These are phyloP conservation scores for Zymoseptoria brevis DNA, from an alignment of 2,329 filamentous ascomycete genomes.

Conservation along the genomic window DNA sequence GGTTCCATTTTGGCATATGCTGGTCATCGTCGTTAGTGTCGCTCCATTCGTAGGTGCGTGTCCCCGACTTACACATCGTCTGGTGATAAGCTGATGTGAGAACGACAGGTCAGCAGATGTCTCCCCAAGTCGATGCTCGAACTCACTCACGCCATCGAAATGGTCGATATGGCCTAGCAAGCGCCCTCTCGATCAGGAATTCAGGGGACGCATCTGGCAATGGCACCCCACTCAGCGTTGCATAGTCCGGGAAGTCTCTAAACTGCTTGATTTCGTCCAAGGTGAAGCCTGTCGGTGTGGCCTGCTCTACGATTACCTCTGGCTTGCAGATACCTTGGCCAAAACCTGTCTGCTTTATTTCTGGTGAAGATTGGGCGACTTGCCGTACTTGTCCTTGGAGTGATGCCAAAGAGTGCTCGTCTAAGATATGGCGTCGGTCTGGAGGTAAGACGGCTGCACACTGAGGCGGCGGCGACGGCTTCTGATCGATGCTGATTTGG, in stretches of 20 bases:
- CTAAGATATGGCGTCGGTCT: conserved; percentile 41
- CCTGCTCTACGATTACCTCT: conserved; percentile 11
- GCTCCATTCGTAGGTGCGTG: not conserved
- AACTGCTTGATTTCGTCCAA: conserved; percentile 60
- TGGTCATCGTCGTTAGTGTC: conserved; percentile 31
- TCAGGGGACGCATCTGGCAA: conserved; percentile 54
- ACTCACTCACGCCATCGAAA: conserved; percentile 54
- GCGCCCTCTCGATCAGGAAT: conserved; percentile 62
- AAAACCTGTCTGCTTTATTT: conserved; percentile 18
- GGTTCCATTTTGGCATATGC: conserved; percentile 69
- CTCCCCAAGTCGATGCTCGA: conserved; percentile 73
- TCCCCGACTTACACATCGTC: conserved; percentile 66
- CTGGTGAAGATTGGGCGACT: conserved; percentile 17
- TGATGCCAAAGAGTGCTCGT: conserved; percentile 24
- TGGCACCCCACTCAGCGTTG: conserved; percentile 64
- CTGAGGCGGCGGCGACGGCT: conserved; percentile 22
- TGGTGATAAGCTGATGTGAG: conserved; percentile 59
- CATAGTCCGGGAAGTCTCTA: conserved; percentile 74
- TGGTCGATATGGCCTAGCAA: conserved; percentile 68
- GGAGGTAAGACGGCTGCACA: conserved; percentile 48
- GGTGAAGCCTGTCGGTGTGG: conserved; percentile 61
- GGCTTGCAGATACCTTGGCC: conserved; percentile 18
- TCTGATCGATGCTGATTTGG: not conserved
- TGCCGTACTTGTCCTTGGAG: conserved; percentile 22
- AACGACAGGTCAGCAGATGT: conserved; percentile 46